Evolutionary conservation across 805 yeast genomes (phyloP), one percentile per base, ranked within the genome.

Genomic region (Spathaspora passalidarum): DNA sequence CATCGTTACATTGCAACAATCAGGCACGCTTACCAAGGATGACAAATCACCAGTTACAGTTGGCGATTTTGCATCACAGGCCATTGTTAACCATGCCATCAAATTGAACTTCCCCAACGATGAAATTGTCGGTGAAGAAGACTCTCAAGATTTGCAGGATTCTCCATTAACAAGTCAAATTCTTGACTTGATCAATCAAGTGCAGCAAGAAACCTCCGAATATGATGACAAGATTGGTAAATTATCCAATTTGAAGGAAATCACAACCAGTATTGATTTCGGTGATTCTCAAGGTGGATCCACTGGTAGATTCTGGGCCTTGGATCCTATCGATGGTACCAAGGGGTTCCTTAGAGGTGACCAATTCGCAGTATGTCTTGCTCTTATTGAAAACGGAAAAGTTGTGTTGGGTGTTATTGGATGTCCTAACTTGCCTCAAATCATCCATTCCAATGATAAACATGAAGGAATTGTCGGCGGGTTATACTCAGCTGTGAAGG

Each of bases 261-360:
- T 92, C 41, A 76, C 78, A 52, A 72, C 78, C 5, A 74, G 85
- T 20, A 86, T 94, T 47, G 96, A 90, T 60, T 67, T 75, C 49
- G 99, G 99, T 40, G 76, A 79, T 57, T 87, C 86, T 34, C 63
- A 75, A 50, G 98, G 97, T 45, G 96, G 97, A 4, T 54, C 68
- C 25, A 71, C 65, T 32, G 96, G 96, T 19, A 75, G 99, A 50
- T 82, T 88, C 61, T 94, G 99, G 99, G 96, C 97, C 0, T 70
- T 94, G 58, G 99, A 94, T 60, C 99, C 99, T 34, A 91, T 94
- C 50, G 99, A 94, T 61, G 99, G 99, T 6, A 94, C 99, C 17
- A 94, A 72, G 63, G 99, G 99, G 0, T 94, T 94, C 62, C 70
- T 94, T 45, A 77, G 99, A 60, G 96, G 96, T 40, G 97, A 91